Conservation (phyloP, 2,329 filamentous ascomycete genomes). For the Aspergillus neoniger region DNA sequence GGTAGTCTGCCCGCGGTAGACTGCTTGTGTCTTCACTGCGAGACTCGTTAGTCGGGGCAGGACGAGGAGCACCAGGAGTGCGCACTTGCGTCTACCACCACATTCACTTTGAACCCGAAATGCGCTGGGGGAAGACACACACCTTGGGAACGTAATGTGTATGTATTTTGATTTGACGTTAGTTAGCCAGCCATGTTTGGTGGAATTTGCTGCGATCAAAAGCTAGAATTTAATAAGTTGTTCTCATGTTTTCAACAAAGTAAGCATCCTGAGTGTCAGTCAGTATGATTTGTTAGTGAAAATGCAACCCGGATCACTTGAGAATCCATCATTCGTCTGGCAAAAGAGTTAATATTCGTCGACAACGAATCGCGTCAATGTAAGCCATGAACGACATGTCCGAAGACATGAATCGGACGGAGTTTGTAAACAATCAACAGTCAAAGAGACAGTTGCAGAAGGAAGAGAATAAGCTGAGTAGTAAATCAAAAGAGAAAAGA, state of each 20-base stretch:
- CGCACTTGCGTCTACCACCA: conserved; percentile 4
- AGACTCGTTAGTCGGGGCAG: conserved; percentile 13
- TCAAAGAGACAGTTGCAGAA: not conserved
- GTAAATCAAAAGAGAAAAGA: not conserved
- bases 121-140: conserved; percentile 12
- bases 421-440: not conserved
- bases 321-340: not conserved
- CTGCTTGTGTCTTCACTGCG: conserved; percentile 7
- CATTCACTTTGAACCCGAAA: not conserved
- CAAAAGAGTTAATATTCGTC: too few species aligned
- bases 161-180: conserved; percentile 23
- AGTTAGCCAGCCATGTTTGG: conserved; percentile 20
- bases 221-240: conserved; percentile 31
- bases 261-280: not conserved
- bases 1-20: conserved; percentile 13
- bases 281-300: not conserved
- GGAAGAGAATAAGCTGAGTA: not conserved
- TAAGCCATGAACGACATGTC: too few species aligned
- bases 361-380: too few species aligned
- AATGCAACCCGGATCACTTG: not conserved
- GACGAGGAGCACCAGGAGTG: conserved; percentile 9
- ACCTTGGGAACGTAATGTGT: conserved; percentile 18
- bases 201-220: conserved; percentile 23
- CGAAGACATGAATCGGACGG: not conserved
- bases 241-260: conserved; percentile 31